phyloP scores from a whole-genome alignment of 768 basidiomycete genomes.

The Rhodotorula sphaerocarpa region DNA sequence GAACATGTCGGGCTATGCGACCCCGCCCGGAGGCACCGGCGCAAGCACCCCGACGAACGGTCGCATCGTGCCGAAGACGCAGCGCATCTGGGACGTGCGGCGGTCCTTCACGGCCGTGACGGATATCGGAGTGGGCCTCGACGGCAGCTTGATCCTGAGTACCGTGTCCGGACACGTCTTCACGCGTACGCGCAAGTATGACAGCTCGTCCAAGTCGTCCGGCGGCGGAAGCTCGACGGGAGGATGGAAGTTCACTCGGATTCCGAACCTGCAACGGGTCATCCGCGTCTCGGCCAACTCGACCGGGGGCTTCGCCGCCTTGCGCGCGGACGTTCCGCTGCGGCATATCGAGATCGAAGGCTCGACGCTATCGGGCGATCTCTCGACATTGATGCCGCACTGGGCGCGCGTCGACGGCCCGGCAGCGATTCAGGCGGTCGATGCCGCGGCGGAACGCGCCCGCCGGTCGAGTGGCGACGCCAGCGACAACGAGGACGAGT shows the following conservation, averaged over 20 bases:
- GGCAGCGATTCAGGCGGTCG: slow-evolving; percentile 23
- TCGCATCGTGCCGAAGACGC: slow-evolving; percentile 52
- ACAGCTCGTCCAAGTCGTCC: slow-evolving; percentile 34
- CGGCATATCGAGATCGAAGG: slow-evolving; percentile 54
- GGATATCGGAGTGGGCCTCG: slow-evolving; percentile 79
- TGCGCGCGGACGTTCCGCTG: slow-evolving; percentile 64
- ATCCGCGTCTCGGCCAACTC: slow-evolving; percentile 74
- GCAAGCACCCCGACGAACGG: slow-evolving; percentile 15
- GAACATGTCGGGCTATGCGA: background rate
- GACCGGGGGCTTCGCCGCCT: slow-evolving; percentile 78
- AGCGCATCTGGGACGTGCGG: slow-evolving; percentile 80
- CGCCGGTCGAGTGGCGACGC: slow-evolving; percentile 19
- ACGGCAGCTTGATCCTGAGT: slow-evolving; percentile 81
- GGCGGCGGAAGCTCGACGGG: slow-evolving; percentile 12
- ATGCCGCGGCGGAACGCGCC: slow-evolving; percentile 37
- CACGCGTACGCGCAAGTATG: slow-evolving; percentile 58
- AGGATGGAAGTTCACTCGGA: slow-evolving; percentile 62
- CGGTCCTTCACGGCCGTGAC: slow-evolving; percentile 77
- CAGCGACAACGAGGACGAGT: slow-evolving; percentile 26
- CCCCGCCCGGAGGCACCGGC: background rate
- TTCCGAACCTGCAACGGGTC: slow-evolving; percentile 76
- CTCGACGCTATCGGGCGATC: slow-evolving; percentile 56
- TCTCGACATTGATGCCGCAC: slow-evolving; percentile 62
- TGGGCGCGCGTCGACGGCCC: slow-evolving; percentile 33
- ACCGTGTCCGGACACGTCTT: slow-evolving; percentile 93